Evolutionary conservation across 495 filamentous ascomycete genomes (phyloP), one percentile per base, ranked within the genome.

Genomic region (Platismatia glauca): DNA sequence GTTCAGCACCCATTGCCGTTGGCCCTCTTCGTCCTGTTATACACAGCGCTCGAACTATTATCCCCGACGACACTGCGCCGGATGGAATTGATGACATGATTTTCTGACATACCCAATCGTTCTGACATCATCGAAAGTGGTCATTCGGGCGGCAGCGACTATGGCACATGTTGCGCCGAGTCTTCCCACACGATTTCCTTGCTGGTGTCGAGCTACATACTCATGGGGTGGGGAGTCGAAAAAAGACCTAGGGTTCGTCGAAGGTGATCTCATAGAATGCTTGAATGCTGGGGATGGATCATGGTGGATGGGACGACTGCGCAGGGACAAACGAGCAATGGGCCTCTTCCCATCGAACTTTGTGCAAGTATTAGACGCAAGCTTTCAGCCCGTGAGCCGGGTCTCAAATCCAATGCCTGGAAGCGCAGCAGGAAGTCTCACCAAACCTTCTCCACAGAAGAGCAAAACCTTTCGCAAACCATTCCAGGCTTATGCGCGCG

Each of bases 191-290:
- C 85, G 86, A 63, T 97, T 98, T 72, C 95, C 94, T 44, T 97
- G 95, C 76, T 95, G 94, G 91, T 91, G 89, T 68, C 85, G 89
- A 71, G 94, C 94, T 13, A 84, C 95, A 55, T 97, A 97, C 72
- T 97, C 92, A 43, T 98, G 89, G 89, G 91, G 92, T 70, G 94
- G 93, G 80, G 94, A 98, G 84, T 92, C 89, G 4, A 95, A 93
- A 75, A 84, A 86, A 67, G 94, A 98, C 71, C 79, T 98, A 59
- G 94, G 94, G 24, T 97, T 98, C 73, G 86, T 97, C 64, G 95
- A 98, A 72, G 94, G 95, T 52, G 94, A 98, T 75, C 76, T 97
- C 63, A 98, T 98, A 71, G 94, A 98, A 82, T 96, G 91, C 71
- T 79, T 98, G 24, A 98, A 97, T 73, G 94, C 94, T 4, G 94